Conservation (phyloP, 257 asterid species). For the Gentiana straminea region DNA sequence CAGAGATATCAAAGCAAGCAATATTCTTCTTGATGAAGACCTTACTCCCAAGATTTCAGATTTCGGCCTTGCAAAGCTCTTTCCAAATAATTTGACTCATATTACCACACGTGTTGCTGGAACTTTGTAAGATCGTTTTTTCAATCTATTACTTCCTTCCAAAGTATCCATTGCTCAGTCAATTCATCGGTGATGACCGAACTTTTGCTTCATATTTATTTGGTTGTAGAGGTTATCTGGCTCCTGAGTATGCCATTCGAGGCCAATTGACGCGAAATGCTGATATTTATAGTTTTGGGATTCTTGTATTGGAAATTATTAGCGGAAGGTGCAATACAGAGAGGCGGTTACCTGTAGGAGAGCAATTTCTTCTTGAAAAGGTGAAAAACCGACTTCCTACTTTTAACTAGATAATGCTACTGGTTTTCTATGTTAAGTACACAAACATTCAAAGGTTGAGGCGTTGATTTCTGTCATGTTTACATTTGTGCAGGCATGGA, state of each 20-base stretch:
- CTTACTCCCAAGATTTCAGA: constrained; percentile 76
- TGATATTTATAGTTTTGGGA: constrained; percentile 78
- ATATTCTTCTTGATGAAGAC: constrained; percentile 74
- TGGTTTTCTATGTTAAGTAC: constrained; percentile 1
- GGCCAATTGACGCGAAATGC: constrained; percentile 87
- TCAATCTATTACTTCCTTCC: not conserved
- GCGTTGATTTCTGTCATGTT: too few species aligned
- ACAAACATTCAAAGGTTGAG: too few species aligned
- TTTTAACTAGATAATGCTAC: not conserved
- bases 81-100: constrained; percentile 61
- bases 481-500: constrained; percentile 48
- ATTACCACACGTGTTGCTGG: constrained; percentile 93
- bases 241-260: constrained; percentile 85
- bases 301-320: constrained; percentile 74
- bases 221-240: constrained; percentile 76
- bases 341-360: constrained; percentile 46
- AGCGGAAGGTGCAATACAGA: constrained; percentile 72
- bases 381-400: constrained; percentile 22
- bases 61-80: constrained; percentile 89
- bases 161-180: not conserved
- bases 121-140: constrained; percentile 52
- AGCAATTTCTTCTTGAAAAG: constrained; percentile 68
- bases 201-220: constrained; percentile 1
- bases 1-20: constrained; percentile 86
- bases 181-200: not conserved